These are phyloP conservation scores for Gossypium stocksii DNA, from an alignment of 345 rosid genomes.

Conservation along the genomic window DNA sequence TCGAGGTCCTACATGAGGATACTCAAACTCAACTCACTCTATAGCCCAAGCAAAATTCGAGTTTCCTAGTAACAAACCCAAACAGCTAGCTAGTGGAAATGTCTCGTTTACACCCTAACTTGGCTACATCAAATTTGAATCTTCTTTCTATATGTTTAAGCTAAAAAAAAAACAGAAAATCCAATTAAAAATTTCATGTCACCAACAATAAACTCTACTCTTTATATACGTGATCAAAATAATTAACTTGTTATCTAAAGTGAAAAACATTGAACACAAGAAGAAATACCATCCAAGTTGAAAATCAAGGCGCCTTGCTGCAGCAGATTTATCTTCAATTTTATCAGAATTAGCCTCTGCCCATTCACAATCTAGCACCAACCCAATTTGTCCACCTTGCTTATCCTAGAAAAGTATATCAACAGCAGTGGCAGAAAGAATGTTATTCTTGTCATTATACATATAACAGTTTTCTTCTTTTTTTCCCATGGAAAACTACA, in stretches of 20 bases:
- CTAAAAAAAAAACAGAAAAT: neutral
- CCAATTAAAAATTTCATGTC: neutral
- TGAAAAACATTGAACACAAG: neutral
- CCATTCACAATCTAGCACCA: constrained; percentile 69
- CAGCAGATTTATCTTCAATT: constrained; percentile 55
- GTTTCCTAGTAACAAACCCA: neutral
- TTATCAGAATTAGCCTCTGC: constrained; percentile 61
- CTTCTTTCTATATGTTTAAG: neutral
- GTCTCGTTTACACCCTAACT: neutral
- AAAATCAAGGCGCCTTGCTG: constrained; percentile 75
- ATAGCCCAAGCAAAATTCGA: neutral
- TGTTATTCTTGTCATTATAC: neutral
- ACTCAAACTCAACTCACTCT: neutral
- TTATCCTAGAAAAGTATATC: constrained; percentile 36
- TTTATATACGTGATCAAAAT: neutral
- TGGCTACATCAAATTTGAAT: neutral
- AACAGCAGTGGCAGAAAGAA: constrained; percentile 1
- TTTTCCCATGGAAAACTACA: neutral
- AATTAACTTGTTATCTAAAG: neutral
- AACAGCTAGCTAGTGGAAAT: neutral
- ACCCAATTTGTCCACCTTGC: constrained; percentile 81
- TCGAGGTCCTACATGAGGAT: neutral
- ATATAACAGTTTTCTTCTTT: neutral
- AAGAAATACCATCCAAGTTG: constrained; percentile 74
- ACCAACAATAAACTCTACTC: neutral